Evolutionary conservation across 2,329 filamentous ascomycete species (phyloP), one percentile per base, ranked within the genome.

Genomic region (Xylariaceae sp.): DNA sequence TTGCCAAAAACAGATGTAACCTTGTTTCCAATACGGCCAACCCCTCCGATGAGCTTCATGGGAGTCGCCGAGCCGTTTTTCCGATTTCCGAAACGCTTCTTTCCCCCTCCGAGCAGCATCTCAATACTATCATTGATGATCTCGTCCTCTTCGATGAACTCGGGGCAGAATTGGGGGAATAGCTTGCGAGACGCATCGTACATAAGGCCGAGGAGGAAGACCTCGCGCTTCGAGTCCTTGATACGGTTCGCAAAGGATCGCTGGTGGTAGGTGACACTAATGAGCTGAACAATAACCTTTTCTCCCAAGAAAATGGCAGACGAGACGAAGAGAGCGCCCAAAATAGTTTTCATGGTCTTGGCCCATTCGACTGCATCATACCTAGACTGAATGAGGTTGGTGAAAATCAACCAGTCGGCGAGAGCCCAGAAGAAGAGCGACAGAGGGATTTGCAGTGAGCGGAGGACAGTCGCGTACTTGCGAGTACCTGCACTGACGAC

Each of bases 1-100:
- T 95, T 93, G 18, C 93, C 93, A 63, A 97, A 94, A 0, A 85
- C 87, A 2, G 89, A 90, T 0, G 90, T 95, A 47, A 97, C 81
- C 67, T 95, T 95, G 71, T 94, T 91, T 56, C 91, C 91, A 41
- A 95, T 73, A 17, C 89, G 82, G 31, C 87, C 86, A 38, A 89
- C 83, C 41, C 85, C 82, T 29, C 76, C 74, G 37, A 97, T 82
- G 13, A 96, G 65, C 48, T 79, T 81, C 74, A 94, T 82, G 1
- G 91, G 91, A 2, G 86, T 87, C 4, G 76, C 79, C 7, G 82
- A 80, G 34, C 85, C 86, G 3, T 65, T 65, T 32, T 64, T 69
- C 49, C 62, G 69, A 50, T 67, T 66, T 35, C 61, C 65, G 36
- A 42, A 51, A 41, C 51, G 53, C 33, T 68, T 73, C 53, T 71